Base-by-base conservation (phyloP, 2,329 filamentous ascomycete species). In the Talaromyces sp. region DNA sequence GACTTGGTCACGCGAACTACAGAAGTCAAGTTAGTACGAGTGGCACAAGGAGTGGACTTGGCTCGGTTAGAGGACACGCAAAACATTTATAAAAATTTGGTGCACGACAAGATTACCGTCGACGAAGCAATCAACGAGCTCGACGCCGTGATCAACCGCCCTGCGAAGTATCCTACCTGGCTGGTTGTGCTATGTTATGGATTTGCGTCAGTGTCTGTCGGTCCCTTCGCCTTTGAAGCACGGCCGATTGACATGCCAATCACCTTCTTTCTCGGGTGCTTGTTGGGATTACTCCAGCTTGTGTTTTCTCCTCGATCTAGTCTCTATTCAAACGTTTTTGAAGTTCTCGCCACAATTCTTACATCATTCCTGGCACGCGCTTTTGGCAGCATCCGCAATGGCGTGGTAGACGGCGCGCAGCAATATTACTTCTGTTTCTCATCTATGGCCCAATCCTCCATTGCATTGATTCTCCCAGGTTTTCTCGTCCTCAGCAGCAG, bases 201-300 rank as follows among this genome's bases (percentile, higher is more conserved):
- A 0, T 78, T 93, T 6, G 91, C 92, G 1, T 92, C 90, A 13
- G 89, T 87, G 0, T 86, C 83, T 7, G 91, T 95, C 0, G 91
- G 90, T 0, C 91, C 91, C 0, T 95, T 95, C 71, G 91, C 90
- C 3, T 96, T 95, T 72, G 82, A 88, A 64, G 90, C 90, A 2
- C 86, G 91, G 3, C 86, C 89, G 47, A 89, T 94, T 71, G 92
- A 96, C 73, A 80, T 95, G 66, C 91, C 91, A 0, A 84, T 93
- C 33, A 87, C 88, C 22, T 95, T 95, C 74, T 64, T 92, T 0
- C 83, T 96, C 0, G 92, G 92, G 1, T 89, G 86, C 71, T 80
- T 93, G 19, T 83, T 96, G 0, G 92, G 91, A 0, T 78, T 89
- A 62, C 80, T 96, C 58, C 91, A 95, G 72, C 85, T 94, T 10